Evolutionary conservation across 2,329 filamentous ascomycete species (phyloP), one percentile per base, ranked within the genome.

Genomic region (Pseudogymnoascus sp.): DNA sequence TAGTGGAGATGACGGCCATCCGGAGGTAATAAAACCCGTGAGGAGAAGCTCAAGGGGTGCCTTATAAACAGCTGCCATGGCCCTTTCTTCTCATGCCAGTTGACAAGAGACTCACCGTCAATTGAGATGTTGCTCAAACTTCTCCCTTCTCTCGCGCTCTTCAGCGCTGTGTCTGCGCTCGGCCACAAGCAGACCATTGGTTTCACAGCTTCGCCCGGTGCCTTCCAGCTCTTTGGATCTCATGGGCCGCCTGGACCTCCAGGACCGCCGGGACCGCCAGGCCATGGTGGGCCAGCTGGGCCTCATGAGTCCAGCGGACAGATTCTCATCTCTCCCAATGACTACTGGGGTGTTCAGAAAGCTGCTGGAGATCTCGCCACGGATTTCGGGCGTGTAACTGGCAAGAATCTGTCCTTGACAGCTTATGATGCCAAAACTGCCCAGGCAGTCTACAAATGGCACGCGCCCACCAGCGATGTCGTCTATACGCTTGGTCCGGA

Each of bases 381-480:
- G 3, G 87, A 90, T 71, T 88, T 90, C 74, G 86, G 86, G 13
- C 82, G 84, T n/a, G 86, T 89, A 4, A 88, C 86, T 0, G 86
- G 86, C 7, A 79, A 74, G 27, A 87, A 88, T 71, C 81, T 86
- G 62, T 82, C 84, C 0, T 74, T 72, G 48, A 69, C 65, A 1
- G 67, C 68, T 59, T 71, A 67, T 69, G 35, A 62, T 18, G 13
- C 42, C 12, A 31, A 60, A 42, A 61, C 58, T 13, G 48, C 21
- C 10, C 40, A 52, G 6, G 4, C 59, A n/a, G 36, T 42, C 39
- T 29, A 61, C 59, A 33, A 33, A 21, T 55, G 39, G 39, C 12
- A 25, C 25, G 37, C 59, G 7, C 48, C 48, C n/a, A 55, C 48
- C 48, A 55, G 48, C 48, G 48, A 55, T n/a, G 48, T 33, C 27